phyloP scores from a whole-genome alignment of 345 rosid genomes.

The Pistacia atlantica region DNA sequence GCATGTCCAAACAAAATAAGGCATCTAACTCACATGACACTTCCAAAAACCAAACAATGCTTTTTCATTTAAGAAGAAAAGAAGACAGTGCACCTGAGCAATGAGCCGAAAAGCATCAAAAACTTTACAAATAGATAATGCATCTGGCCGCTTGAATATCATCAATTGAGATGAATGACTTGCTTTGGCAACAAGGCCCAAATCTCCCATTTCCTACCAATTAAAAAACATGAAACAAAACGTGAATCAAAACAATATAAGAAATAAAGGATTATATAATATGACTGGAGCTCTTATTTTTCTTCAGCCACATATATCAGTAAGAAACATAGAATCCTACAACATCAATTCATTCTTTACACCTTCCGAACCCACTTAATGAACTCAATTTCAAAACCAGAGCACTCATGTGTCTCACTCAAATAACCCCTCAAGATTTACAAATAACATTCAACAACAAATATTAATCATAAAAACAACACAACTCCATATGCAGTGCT shows the following conservation, averaged over 20 bases:
- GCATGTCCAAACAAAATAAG: background rate
- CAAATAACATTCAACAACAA: background rate
- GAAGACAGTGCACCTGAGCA: slow-evolving; percentile 66
- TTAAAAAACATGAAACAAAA: background rate
- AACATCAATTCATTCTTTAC: too few species aligned
- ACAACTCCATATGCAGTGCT: background rate
- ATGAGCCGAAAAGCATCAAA: slow-evolving; percentile 72
- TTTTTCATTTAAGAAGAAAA: background rate
- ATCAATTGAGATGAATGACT: slow-evolving; percentile 88
- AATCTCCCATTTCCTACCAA: slow-evolving; percentile 77
- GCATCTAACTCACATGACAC: background rate
- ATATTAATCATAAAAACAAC: background rate
- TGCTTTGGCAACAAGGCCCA: slow-evolving; percentile 93
- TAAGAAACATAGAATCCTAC: too few species aligned
- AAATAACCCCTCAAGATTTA: too few species aligned
- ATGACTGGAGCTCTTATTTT: background rate
- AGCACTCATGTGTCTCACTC: too few species aligned
- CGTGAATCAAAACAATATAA: background rate
- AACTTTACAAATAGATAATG: slow-evolving; percentile 82
- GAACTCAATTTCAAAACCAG: too few species aligned
- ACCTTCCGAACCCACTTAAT: too few species aligned
- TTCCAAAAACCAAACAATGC: background rate
- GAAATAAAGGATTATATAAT: background rate
- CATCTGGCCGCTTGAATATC: slow-evolving; percentile 79
- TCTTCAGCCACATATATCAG: background rate